Conservation (phyloP, 768 basidiomycete species). For the Rhizopogon sp. region DNA sequence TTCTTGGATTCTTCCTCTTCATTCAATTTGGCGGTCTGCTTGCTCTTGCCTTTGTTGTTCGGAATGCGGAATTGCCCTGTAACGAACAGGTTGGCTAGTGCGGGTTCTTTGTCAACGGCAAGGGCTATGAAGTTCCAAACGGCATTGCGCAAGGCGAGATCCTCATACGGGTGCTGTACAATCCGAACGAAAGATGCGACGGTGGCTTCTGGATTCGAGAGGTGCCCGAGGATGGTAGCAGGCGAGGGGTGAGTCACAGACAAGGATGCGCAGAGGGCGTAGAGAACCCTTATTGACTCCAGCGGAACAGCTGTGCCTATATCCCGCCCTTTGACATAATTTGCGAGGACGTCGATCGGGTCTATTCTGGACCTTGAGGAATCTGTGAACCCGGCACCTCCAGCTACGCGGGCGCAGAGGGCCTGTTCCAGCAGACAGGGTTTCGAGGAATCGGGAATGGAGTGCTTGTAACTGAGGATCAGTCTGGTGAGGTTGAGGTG, state of each 20-base stretch:
- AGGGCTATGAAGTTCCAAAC: conserved; percentile 83
- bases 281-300: conserved; percentile 55
- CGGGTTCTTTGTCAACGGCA: conserved; percentile 83
- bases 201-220: conserved; percentile 71
- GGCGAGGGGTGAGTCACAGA: conserved; percentile 55
- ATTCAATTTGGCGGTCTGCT: conserved; percentile 24
- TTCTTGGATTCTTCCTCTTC: conserved; percentile 26
- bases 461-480: conserved; percentile 62
- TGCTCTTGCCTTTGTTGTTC: conserved; percentile 31
- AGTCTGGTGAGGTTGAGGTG: conserved; percentile 58
- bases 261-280: conserved; percentile 46
- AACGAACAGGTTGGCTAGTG: conserved; percentile 75
- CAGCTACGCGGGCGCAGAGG: conserved; percentile 58
- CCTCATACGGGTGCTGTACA: conserved; percentile 76
- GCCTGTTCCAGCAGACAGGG: conserved; percentile 73
- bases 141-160: conserved; percentile 61
- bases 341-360: conserved; percentile 70
- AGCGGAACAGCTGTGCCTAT: conserved; percentile 57
- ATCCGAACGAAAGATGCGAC: conserved; percentile 66
- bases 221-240: conserved; percentile 72
- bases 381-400: conserved; percentile 41
- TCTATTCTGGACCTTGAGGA: conserved; percentile 48
- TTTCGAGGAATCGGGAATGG: conserved; percentile 34
- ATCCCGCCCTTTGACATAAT: conserved; percentile 61
- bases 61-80: conserved; percentile 63